Evolutionary conservation across 345 rosid species (phyloP).

Genomic region (Fremontodendron californicum): DNA sequence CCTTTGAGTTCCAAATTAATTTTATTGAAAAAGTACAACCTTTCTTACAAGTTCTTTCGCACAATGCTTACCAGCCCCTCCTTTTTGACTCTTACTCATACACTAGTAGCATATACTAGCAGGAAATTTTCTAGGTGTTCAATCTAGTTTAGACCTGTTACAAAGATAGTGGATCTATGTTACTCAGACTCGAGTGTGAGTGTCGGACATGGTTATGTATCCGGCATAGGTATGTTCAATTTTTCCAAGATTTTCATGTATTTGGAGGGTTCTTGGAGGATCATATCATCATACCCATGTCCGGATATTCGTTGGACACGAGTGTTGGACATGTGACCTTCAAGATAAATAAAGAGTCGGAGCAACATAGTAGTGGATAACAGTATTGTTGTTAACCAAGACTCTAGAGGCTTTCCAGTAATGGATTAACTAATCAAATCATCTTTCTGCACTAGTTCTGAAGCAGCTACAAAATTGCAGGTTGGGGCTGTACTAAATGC

Average conservation of each 20-base stretch:
- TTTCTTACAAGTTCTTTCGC: neutral
- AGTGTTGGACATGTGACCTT: too few species aligned
- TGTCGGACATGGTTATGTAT: too few species aligned
- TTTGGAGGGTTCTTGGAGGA: too few species aligned
- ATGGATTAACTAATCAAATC: neutral
- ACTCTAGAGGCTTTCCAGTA: neutral
- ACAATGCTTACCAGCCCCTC: neutral
- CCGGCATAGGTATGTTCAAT: too few species aligned
- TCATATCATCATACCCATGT: too few species aligned
- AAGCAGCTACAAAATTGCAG: neutral
- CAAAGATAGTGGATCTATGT: too few species aligned
- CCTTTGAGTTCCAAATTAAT: neutral
- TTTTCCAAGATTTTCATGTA: too few species aligned
- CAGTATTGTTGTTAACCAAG: neutral
- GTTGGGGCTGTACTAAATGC: neutral
- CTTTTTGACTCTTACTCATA: neutral
- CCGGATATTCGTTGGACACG: too few species aligned
- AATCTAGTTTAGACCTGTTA: neutral
- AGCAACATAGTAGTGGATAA: neutral
- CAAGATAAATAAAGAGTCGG: too few species aligned
- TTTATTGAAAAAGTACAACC: neutral
- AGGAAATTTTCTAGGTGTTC: neutral
- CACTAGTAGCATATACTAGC: neutral
- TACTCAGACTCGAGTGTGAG: too few species aligned
- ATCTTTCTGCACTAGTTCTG: neutral